phyloP scores from a whole-genome alignment of 208 protist species.

The Endotrypanum monterogeii region DNA sequence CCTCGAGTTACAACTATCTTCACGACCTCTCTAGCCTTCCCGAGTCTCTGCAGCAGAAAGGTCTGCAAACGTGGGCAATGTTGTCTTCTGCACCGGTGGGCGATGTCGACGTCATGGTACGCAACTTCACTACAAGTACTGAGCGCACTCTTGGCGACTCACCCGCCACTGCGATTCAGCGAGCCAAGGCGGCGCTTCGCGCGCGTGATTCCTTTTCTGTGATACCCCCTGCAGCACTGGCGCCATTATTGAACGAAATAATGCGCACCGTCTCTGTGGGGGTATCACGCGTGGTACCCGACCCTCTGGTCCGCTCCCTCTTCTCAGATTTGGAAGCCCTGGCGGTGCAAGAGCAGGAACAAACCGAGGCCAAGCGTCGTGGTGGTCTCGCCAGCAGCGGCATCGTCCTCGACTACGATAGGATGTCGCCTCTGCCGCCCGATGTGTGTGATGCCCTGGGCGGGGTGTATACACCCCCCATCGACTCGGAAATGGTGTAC shows the following conservation, averaged over 20 bases:
- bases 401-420: background rate
- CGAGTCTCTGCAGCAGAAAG: constrained; percentile 44
- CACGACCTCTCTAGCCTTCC: constrained; percentile 51
- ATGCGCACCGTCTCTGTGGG: constrained; percentile 73
- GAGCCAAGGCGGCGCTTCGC: constrained; percentile 38
- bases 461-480: constrained; percentile 1
- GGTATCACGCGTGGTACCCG: constrained; percentile 49
- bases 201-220: constrained; percentile 34
- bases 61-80: constrained; percentile 80
- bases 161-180: constrained; percentile 26
- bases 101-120: constrained; percentile 66
- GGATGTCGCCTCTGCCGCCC: constrained; percentile 3
- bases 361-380: constrained; percentile 5
- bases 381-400: background rate
- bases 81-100: constrained; percentile 60
- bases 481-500: constrained; percentile 67
- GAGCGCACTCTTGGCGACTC: constrained; percentile 43
- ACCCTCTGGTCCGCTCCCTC: constrained; percentile 72
- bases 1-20: constrained; percentile 56
- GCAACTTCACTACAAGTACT: constrained; percentile 60
- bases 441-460: constrained; percentile 31
- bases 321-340: constrained; percentile 61
- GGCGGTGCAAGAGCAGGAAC: constrained; percentile 13
- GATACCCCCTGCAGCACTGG: constrained; percentile 64
- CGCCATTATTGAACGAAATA: constrained; percentile 81